phyloP scores from a whole-genome alignment of 768 basidiomycete genomes.

The Amanita pallidorosea region DNA sequence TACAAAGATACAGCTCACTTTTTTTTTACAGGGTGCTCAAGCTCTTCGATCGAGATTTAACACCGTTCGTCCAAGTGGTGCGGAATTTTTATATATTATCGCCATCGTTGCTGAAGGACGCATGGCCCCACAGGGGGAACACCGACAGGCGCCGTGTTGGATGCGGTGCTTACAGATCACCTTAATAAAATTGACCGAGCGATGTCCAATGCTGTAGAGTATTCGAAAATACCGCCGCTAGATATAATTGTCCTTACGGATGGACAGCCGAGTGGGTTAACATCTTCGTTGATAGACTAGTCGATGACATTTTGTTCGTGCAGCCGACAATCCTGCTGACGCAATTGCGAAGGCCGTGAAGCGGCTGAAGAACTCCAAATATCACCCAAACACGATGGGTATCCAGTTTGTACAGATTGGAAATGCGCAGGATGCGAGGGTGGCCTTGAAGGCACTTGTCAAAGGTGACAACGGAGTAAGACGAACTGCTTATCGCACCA shows the following conservation, averaged over 20 bases:
- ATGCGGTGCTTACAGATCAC: constrained; percentile 8
- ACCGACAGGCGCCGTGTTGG: constrained; percentile 18
- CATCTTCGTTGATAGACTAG: neutral
- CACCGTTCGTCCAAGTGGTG: constrained; percentile 11
- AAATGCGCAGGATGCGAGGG: constrained; percentile 11
- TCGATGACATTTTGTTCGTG: neutral
- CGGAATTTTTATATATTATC: neutral
- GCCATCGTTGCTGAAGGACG: neutral
- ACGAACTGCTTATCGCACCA: neutral
- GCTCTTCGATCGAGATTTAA: constrained; percentile 12
- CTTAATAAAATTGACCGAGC: constrained; percentile 11
- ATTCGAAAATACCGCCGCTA: constrained; percentile 16
- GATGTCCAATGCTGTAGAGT: neutral
- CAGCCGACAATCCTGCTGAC: neutral
- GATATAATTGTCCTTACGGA: constrained; percentile 25
- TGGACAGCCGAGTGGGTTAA: constrained; percentile 16
- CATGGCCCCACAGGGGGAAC: constrained; percentile 12
- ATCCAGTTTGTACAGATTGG: constrained; percentile 25
- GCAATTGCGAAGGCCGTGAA: constrained; percentile 15
- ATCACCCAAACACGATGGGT: constrained; percentile 22
- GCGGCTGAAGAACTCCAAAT: constrained; percentile 12
- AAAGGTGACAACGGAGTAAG: constrained; percentile 17
- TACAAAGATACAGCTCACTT: neutral
- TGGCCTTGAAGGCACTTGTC: constrained; percentile 15
- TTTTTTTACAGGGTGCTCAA: constrained; percentile 9